A percentile compares a stretch with the other conserved stretches of the same genome.
These are phyloP conservation scores for Citrullus colocynthis DNA, from an alignment of 306 rosid genomes.

Conservation along the genomic window DNA sequence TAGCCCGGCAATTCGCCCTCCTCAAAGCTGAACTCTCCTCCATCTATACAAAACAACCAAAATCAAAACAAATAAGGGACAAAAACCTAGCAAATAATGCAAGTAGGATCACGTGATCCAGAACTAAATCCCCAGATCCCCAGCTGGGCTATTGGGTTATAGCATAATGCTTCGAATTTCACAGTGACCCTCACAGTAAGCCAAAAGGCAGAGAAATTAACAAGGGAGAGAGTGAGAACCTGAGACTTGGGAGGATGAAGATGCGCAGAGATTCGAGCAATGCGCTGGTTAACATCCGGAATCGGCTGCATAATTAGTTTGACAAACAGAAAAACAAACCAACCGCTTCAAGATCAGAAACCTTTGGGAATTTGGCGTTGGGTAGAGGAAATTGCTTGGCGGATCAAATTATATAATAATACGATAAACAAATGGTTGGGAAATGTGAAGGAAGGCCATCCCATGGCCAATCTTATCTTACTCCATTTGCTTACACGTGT, in stretches of 20 bases:
- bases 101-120: background rate
- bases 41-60: constrained; percentile 17
- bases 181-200: background rate
- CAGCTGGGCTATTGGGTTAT: background rate
- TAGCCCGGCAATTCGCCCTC: constrained; percentile 55
- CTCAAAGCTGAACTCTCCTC: constrained; percentile 30
- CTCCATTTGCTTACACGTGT: background rate
- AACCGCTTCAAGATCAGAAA: background rate
- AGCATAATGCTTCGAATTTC: background rate
- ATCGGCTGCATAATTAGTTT: constrained; percentile 12
- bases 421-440: constrained; percentile 1
- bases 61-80: background rate
- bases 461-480: constrained; percentile 2
- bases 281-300: constrained; percentile 35
- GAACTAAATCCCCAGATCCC: background rate
- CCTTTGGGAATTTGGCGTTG: background rate
- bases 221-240: constrained; percentile 16
- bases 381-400: background rate
- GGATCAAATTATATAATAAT: background rate
- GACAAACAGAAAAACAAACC: background rate
- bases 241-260: constrained; percentile 37
- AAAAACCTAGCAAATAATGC: background rate
- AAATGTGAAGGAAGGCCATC: background rate
- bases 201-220: background rate
- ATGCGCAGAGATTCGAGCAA: constrained; percentile 54